Conservation (phyloP, 2,329 filamentous ascomycete genomes). For the Bipolaris bicolor region DNA sequence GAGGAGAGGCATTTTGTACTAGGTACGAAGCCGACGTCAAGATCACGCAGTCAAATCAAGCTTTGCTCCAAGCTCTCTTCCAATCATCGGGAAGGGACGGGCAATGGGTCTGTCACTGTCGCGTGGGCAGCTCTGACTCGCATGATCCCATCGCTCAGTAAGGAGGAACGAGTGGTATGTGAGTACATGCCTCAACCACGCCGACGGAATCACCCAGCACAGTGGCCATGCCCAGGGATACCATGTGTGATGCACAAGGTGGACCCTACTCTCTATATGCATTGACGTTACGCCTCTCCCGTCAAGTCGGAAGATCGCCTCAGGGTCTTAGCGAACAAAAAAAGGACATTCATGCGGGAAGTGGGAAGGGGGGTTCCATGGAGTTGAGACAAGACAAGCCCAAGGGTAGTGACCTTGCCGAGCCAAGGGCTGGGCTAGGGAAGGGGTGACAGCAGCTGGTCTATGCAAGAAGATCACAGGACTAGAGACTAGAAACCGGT, state of each 20-base stretch:
- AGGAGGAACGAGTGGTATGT: background rate
- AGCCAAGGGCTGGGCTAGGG: too few species aligned
- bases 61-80: background rate
- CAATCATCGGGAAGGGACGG: background rate
- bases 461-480: slow-evolving; percentile 6
- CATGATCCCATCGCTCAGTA: background rate
- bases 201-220: background rate
- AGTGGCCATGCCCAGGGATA: background rate
- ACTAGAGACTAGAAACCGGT: background rate
- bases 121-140: slow-evolving; percentile 2
- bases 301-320: background rate
- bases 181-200: background rate
- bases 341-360: too few species aligned
- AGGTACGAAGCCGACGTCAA: background rate
- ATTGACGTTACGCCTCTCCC: background rate
- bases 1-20: background rate
- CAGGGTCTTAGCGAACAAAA: background rate
- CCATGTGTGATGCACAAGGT: background rate
- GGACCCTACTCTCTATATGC: background rate
- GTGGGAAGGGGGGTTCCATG: background rate
- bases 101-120: background rate
- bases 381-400: slow-evolving; percentile 6
- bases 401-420: too few species aligned
- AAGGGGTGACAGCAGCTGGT: slow-evolving; percentile 1
- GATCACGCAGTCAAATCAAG: background rate